Evolutionary conservation across 1,284 basidiomycete genomes (phyloP).

Genomic region (Ceratobasidium sp.): DNA sequence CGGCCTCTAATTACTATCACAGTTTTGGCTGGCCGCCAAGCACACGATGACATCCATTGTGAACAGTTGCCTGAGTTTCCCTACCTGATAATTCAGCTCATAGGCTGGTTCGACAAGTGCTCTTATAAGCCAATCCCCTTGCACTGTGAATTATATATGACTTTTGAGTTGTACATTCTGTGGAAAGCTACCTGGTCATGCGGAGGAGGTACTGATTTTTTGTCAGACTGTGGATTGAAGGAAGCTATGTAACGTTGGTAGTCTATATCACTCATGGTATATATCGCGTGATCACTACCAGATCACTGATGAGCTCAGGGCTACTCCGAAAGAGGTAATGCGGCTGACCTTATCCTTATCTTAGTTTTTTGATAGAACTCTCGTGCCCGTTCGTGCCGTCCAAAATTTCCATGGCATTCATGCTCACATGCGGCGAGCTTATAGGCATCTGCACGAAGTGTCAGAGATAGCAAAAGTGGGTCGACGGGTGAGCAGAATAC

Average conservation of each 20-base stretch:
- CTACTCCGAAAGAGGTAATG: not conserved
- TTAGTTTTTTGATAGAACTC: slow-evolving; percentile 6
- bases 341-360: not conserved
- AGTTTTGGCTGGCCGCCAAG: slow-evolving; percentile 13
- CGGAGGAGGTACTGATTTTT: no score
- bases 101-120: no score
- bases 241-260: not conserved
- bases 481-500: not conserved
- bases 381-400: not conserved
- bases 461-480: not conserved
- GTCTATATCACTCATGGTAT: slow-evolving; percentile 22
- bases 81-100: no score
- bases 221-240: not conserved
- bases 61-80: no score
- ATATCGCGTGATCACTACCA: not conserved
- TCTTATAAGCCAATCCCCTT: not conserved
- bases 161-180: not conserved
- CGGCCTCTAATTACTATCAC: not conserved
- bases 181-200: not conserved
- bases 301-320: not conserved
- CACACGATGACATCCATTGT: not conserved
- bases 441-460: not conserved
- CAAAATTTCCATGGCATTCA: not conserved
- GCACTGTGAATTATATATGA: not conserved
- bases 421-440: slow-evolving; percentile 1